Evolutionary conservation across 768 basidiomycete species (phyloP).

Genomic region (Rhodotorula paludigena): DNA sequence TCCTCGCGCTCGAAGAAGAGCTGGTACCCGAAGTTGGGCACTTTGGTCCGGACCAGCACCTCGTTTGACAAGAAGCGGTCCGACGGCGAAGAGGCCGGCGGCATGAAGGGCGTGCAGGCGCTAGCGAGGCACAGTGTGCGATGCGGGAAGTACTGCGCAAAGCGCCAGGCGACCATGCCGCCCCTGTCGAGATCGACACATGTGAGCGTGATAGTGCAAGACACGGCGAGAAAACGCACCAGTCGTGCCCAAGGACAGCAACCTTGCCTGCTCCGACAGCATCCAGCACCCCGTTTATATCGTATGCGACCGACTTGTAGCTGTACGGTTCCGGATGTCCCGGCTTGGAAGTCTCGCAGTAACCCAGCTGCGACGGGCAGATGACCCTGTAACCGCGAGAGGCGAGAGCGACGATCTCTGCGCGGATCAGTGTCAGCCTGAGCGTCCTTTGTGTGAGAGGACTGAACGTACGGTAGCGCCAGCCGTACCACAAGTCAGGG

Average conservation of each 20-base stretch:
- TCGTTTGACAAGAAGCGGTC: slow-evolving; percentile 8
- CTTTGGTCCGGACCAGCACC: slow-evolving; percentile 14
- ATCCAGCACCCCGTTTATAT: slow-evolving; percentile 27
- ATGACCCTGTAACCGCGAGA: slow-evolving; percentile 25
- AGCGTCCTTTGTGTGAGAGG: no score
- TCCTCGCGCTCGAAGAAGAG: slow-evolving; percentile 20
- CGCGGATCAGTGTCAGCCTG: no score
- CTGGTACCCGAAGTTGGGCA: slow-evolving; percentile 37
- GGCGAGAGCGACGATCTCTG: slow-evolving; percentile 29
- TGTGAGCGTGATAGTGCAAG: no score
- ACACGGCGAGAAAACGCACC: slow-evolving; percentile 5
- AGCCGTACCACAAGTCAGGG: slow-evolving; percentile 37
- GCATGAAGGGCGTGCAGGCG: slow-evolving; percentile 35
- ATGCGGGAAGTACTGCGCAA: slow-evolving; percentile 30
- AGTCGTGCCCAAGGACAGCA: slow-evolving; percentile 35
- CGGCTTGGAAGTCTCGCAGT: slow-evolving; percentile 10
- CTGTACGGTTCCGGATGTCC: slow-evolving; percentile 10
- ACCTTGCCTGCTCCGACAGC: slow-evolving; percentile 21
- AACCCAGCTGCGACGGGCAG: slow-evolving; percentile 28
- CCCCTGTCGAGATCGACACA: slow-evolving; percentile 2
- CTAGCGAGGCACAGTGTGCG: slow-evolving; percentile 26
- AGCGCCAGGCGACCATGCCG: slow-evolving; percentile 38
- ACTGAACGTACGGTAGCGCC: slow-evolving; percentile 34
- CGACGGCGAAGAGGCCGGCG: slow-evolving; percentile 7
- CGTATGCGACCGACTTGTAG: slow-evolving; percentile 23